Evolutionary conservation across 179 eudicot species (phyloP).

Genomic region (Corrigiola litoralis): DNA sequence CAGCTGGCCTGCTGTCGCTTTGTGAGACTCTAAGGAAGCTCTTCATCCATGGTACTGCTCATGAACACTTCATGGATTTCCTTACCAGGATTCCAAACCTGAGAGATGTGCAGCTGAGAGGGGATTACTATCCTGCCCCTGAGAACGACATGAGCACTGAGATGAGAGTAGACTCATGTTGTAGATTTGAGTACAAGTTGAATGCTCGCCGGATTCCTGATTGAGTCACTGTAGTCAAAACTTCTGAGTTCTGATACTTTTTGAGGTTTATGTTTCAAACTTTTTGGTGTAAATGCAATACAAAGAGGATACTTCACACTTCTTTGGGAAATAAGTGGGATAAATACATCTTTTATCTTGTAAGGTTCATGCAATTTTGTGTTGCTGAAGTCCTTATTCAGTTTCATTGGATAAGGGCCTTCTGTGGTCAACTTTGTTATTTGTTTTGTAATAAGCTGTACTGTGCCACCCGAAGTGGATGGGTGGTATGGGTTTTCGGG

Average conservation of each 20-base stretch:
- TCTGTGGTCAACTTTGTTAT: too few species aligned
- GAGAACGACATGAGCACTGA: constrained; percentile 97
- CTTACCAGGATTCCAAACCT: constrained; percentile 44
- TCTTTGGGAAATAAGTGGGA: too few species aligned
- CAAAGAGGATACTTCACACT: too few species aligned
- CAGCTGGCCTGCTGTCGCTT: constrained; percentile 57
- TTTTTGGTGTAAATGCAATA: not conserved
- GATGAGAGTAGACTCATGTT: constrained; percentile 83
- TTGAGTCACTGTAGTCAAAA: constrained; percentile 26
- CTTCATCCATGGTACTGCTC: constrained; percentile 88
- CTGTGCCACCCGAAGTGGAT: not conserved
- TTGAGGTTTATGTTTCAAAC: not conserved
- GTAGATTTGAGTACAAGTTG: constrained; percentile 75
- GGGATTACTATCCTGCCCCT: constrained; percentile 91
- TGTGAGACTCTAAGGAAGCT: constrained; percentile 71
- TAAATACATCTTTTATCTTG: too few species aligned
- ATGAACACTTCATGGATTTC: constrained; percentile 82
- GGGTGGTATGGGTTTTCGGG: constrained; percentile 9
- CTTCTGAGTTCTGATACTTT: not conserved
- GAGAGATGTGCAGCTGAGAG: constrained; percentile 87
- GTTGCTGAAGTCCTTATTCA: too few species aligned
- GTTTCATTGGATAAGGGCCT: too few species aligned
- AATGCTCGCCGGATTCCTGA: constrained; percentile 61
- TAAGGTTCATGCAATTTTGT: too few species aligned
- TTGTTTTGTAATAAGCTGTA: too few species aligned